These are phyloP conservation scores for Reticulascus tulasneorum DNA, from an alignment of 2,329 filamentous ascomycete species.

Conservation along the genomic window DNA sequence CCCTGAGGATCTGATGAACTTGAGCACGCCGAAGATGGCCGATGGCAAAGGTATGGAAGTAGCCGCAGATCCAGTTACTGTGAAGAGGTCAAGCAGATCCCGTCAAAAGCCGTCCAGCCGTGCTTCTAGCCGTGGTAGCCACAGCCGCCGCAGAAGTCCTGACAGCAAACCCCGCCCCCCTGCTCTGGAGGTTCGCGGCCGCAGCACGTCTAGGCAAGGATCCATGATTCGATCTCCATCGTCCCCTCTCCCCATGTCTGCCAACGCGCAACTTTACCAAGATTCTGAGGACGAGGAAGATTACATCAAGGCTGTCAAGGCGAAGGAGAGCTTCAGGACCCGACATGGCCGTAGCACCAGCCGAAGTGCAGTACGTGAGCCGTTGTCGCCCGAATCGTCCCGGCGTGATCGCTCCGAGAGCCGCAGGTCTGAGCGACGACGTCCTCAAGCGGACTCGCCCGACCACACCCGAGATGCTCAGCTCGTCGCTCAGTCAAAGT, in stretches of 20 bases:
- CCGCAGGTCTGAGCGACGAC: too few relatives aligned
- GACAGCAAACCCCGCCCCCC: slow-evolving; percentile 37
- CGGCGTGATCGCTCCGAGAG: slow-evolving; percentile 35
- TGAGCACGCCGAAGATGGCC: slow-evolving; percentile 44
- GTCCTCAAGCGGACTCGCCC: slow-evolving; percentile 24
- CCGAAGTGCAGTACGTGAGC: slow-evolving; percentile 29
- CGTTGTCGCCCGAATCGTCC: slow-evolving; percentile 29
- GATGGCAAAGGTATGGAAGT: slow-evolving; percentile 18
- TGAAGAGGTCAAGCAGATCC: slow-evolving; percentile 36
- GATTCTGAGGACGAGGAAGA: slow-evolving; percentile 65
- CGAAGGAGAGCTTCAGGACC: slow-evolving; percentile 52
- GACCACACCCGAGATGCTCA: slow-evolving; percentile 18
- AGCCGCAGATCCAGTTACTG: slow-evolving; percentile 37
- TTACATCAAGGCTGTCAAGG: slow-evolving; percentile 47
- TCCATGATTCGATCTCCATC: slow-evolving; percentile 69
- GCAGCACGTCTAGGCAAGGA: slow-evolving; percentile 57
- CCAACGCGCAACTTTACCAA: slow-evolving; percentile 47
- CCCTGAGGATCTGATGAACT: slow-evolving; percentile 72
- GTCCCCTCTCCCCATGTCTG: slow-evolving; percentile 74
- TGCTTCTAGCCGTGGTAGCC: slow-evolving; percentile 43
- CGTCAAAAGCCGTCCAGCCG: slow-evolving; percentile 36
- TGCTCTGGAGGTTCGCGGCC: slow-evolving; percentile 52
- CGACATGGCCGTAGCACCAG: slow-evolving; percentile 51
- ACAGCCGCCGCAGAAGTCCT: slow-evolving; percentile 38
- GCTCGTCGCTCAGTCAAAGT: slow-evolving; percentile 22